Conservation (phyloP, 257 asterid genomes). For the Marsdenia floribunda region DNA sequence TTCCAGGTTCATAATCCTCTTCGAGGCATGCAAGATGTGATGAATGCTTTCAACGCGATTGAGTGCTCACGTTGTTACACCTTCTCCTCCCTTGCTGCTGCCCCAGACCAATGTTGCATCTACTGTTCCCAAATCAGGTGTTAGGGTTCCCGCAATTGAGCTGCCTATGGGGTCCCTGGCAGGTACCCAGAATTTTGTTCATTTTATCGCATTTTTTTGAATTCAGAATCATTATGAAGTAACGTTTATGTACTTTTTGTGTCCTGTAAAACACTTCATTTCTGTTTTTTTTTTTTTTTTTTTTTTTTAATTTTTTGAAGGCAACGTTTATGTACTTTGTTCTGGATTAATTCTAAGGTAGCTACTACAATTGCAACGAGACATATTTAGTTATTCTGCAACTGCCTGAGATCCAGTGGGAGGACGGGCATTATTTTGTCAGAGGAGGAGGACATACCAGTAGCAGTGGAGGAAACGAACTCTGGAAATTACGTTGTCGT, state of each 20-base stretch:
- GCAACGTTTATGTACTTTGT: neutral
- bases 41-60: constrained; percentile 60
- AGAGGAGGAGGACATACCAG: constrained; percentile 84
- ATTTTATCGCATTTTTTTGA: neutral
- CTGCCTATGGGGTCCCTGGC: too few species aligned
- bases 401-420: constrained; percentile 75
- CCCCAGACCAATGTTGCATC: too few species aligned
- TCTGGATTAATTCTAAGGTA: neutral
- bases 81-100: too few species aligned
- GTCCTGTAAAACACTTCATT: neutral
- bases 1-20: constrained; percentile 60
- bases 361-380: neutral
- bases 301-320: too few species aligned
- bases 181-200: neutral
- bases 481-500: constrained; percentile 88
- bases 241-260: too few species aligned
- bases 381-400: constrained; percentile 57
- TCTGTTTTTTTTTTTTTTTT: neutral
- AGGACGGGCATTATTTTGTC: constrained; percentile 83
- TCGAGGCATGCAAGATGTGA: constrained; percentile 67
- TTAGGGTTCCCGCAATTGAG: too few species aligned
- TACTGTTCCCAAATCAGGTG: too few species aligned
- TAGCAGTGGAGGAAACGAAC: constrained; percentile 82
- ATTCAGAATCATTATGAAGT: neutral
- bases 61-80: constrained; percentile 27